Evolutionary conservation across 306 rosid genomes (phyloP), one percentile per base, ranked within the genome.

Genomic region (Ammopiptanthus mongolicus): DNA sequence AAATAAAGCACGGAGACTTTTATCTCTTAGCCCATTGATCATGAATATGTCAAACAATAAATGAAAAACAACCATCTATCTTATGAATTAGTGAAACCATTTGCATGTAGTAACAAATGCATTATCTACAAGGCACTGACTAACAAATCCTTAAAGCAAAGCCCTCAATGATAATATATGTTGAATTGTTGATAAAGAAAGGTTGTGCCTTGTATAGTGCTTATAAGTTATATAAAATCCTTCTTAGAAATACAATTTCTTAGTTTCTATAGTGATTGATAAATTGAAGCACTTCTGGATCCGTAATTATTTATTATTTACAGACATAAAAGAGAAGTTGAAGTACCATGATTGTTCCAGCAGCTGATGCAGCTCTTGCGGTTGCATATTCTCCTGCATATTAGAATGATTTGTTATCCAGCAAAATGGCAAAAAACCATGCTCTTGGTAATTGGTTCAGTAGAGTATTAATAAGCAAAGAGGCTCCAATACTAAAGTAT

Each of bases 301-400:
- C 46, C 14, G 28, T 18, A 28, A n/a, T 63, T 28, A 39, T 74
- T 19, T 61, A n/a, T 59, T 69, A 60, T 25, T 25, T 52, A 53
- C 39, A 11, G 59, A 61, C 39, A 74, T 42, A 47, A 65, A 51
- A 80, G n/a, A 77, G 29, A 83, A 67, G 17, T 80, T 75, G 29
- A 83, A 67, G 17, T 80, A 91, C 97, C 97, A 91, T 91, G 77
- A 91, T 89, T 60, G 96, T 91, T 80, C 93, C 93, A 7, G 91
- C 93, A 2, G 97, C 87, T 47, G 96, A 91, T 67, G 97, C 96
- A 69, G 96, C 96, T 84, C 97, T 84, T 14, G 97, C 97, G 5
- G 97, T 91, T 15, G 97, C 97, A 86, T 88, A 87, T 78, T 91
- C 97, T 57, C 97, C 97, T 89, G 86, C 83, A 78, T 4, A 60